Percentiles rank a stretch among this genome's conserved stretches.
Evolutionary conservation across 441 rosid genomes (phyloP).

Genomic region (Bruguiera hainesii): DNA sequence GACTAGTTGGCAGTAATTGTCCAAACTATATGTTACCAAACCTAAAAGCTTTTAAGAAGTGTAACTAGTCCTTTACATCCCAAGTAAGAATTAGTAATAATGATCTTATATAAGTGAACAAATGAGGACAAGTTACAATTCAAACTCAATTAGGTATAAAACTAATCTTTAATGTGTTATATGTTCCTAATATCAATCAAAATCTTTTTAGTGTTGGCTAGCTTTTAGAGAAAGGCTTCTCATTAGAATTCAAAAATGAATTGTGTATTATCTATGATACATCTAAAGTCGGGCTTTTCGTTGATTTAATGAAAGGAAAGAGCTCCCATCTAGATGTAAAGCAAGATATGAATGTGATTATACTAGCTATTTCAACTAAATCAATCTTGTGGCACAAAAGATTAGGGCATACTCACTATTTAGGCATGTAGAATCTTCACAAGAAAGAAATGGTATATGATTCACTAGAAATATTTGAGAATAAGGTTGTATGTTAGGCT

Average conservation of each 20-base stretch:
- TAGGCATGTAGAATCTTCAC: neutral
- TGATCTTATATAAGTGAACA: neutral
- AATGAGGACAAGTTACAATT: neutral
- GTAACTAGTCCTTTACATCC: neutral
- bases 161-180: neutral
- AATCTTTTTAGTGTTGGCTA: neutral
- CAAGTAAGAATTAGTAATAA: neutral
- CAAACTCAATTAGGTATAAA: neutral
- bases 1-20: neutral
- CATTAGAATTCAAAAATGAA: neutral
- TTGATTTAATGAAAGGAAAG: neutral
- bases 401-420: neutral
- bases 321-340: neutral
- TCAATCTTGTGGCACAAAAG: neutral
- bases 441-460: neutral
- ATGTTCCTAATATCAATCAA: neutral
- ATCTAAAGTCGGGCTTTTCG: neutral
- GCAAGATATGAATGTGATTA: neutral
- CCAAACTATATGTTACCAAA: neutral
- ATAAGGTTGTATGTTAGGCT: neutral
- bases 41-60: neutral
- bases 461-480: neutral
- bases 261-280: neutral
- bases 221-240: neutral
- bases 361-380: neutral